A percentile compares a stretch with the other conserved stretches of the same genome.
phyloP scores from a whole-genome alignment of 2,329 filamentous ascomycete genomes.

The Penicillium sp. region DNA sequence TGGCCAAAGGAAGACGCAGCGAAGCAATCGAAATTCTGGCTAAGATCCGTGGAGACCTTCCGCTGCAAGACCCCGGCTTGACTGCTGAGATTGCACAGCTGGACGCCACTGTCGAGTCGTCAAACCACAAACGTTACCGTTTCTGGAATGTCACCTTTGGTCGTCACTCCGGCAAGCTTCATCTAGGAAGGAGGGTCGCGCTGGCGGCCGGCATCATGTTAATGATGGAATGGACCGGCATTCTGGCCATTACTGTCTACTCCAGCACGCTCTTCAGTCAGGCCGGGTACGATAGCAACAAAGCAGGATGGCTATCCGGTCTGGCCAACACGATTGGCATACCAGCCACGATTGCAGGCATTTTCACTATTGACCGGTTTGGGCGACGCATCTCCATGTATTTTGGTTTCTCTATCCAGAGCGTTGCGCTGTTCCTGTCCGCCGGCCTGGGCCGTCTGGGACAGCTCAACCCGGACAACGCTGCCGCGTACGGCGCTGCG shows the following conservation, averaged over 20 bases:
- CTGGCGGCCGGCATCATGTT: not conserved
- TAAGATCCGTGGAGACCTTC: constrained; percentile 5
- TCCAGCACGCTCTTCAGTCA: no score
- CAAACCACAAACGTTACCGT: not conserved
- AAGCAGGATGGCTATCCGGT: no score
- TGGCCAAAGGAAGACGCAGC: no score
- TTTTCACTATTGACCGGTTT: constrained; percentile 12
- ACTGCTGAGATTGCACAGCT: not conserved
- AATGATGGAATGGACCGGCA: no score
- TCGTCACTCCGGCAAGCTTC: not conserved
- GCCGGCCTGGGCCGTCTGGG: constrained; percentile 1
- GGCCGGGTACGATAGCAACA: no score
- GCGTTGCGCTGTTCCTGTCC: constrained; percentile 7
- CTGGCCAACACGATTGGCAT: no score
- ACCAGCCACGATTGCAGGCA: not conserved
- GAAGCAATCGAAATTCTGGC: constrained; percentile 12
- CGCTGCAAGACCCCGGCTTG: not conserved
- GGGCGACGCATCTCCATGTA: constrained; percentile 7
- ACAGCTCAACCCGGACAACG: no score
- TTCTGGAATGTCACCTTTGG: not conserved
- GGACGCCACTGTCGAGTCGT: not conserved
- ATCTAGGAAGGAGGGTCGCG: not conserved
- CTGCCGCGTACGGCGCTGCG: no score
- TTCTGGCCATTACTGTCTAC: no score
- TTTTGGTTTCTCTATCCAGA: constrained; percentile 6